Evolutionary conservation across 2,329 filamentous ascomycete species (phyloP).

Genomic region (Tolypocladium amazonense): DNA sequence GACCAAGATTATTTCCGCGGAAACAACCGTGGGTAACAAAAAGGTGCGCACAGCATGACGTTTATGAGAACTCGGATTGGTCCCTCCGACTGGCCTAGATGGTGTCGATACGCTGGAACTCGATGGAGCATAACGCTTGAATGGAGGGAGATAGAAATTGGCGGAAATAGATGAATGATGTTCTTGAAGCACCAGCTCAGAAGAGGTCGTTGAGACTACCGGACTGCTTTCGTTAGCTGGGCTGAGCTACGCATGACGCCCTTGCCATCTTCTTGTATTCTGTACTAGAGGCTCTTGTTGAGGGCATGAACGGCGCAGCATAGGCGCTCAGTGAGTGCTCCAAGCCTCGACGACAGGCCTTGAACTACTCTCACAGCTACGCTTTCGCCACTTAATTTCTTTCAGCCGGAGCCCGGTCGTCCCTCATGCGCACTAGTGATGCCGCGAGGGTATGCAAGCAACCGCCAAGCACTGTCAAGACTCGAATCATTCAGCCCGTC

Average conservation of each 20-base stretch:
- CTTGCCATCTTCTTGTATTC: not conserved
- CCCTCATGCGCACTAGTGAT: not conserved
- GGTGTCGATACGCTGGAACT: not conserved
- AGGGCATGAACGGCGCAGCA: not conserved
- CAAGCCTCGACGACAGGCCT: not conserved
- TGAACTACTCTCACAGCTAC: not conserved
- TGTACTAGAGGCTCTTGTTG: not conserved
- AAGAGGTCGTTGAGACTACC: not conserved
- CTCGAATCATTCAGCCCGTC: not conserved
- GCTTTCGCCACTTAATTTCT: not conserved
- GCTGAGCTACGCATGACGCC: not conserved
- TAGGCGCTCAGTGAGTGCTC: not conserved
- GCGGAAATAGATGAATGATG: too few species aligned
- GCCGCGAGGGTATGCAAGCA: not conserved
- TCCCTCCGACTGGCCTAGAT: too few species aligned
- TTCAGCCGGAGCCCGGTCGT: not conserved
- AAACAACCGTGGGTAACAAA: constrained; percentile 24
- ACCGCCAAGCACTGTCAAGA: not conserved
- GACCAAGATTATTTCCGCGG: constrained; percentile 22
- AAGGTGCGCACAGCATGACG: not conserved
- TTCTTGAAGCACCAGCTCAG: not conserved
- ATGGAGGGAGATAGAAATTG: not conserved
- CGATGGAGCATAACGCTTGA: not conserved
- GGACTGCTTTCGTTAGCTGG: not conserved
- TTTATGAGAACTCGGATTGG: not conserved